Conservation (phyloP, 108 stramenopile genomes). For the Bacterosira constricta region DNA sequence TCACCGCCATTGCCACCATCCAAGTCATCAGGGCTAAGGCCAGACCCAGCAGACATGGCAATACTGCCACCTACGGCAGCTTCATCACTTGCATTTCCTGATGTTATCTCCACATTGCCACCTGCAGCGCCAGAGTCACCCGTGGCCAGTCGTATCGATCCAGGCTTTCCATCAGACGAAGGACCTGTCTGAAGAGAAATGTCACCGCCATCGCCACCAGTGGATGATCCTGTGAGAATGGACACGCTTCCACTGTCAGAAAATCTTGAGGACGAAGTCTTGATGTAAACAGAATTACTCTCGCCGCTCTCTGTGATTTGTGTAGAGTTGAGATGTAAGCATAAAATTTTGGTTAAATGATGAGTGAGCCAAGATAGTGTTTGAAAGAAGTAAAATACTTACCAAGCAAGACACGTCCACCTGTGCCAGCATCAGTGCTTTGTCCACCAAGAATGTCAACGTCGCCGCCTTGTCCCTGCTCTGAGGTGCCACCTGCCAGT, state of each 20-base stretch:
- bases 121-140: conserved; percentile 19
- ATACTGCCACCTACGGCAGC: conserved; percentile 15
- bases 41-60: conserved; percentile 19
- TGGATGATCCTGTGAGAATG: conserved; percentile 22
- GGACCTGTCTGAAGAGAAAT: conserved; percentile 11
- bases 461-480: conserved; percentile 13
- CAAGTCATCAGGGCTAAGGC: background rate
- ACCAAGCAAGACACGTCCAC: conserved; percentile 23
- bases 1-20: conserved; percentile 12
- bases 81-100: conserved; percentile 10
- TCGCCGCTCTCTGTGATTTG: conserved; percentile 26
- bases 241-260: conserved; percentile 6
- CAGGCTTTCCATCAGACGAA: conserved; percentile 23
- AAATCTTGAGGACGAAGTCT: conserved; percentile 19
- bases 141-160: conserved; percentile 10
- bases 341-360: background rate
- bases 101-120: conserved; percentile 1
- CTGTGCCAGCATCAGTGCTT: conserved; percentile 15
- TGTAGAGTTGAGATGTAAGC: background rate
- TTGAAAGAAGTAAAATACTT: conserved; percentile 1
- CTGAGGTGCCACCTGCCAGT: conserved; percentile 15
- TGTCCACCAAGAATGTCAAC: conserved; percentile 21
- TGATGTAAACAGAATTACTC: conserved; percentile 11
- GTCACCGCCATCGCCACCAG: background rate
- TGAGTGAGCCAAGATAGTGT: background rate